Base-by-base conservation (phyloP, 352 stramenopile genomes). In the Phytophthora kernoviae region DNA sequence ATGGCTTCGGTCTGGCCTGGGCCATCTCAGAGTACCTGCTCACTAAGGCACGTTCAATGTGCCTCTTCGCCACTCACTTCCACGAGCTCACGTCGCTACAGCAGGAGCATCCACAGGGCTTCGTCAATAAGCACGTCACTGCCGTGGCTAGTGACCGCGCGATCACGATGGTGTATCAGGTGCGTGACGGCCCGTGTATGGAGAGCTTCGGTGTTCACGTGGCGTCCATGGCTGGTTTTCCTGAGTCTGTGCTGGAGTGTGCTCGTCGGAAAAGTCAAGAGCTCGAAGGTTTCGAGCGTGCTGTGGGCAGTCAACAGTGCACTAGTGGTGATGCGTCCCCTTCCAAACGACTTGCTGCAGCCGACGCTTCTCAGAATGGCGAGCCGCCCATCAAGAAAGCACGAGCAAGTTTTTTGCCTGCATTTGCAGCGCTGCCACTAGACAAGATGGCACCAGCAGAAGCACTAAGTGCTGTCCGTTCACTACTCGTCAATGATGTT, bases 191-290 rank as follows among this genome's bases (percentile, higher is more conserved):
- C 36, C 85, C 96, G 5, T 99, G 97, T 79, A 88, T 99, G 62
- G 90, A 99, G 74, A 98, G 90, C 60, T 99, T 99, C 75, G 98
- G 98, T 46, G 98, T 99, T 50, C 96, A 99, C 72, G 97, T 99
- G 15, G 98, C 98, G 8, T 87, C 98, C 55, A 97, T 99, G 87
- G 97, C 96, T 12, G 88, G 96, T 47, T 99, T 99, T 58, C 98
- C 98, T 4, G 15, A 52, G 5, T 73, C 77, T 2, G 96, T 99
- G 21, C 95, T 99, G 53, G 73, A 77, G 27, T 93, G 94, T 67
- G 97, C 97, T 52, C 96, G 96, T 61, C 78, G 81, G 34, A 99
- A 99, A 78, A 97, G 96, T 24, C 78, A 83, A 5, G 90, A 98
- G 62, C 85, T 99, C n/a, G 96, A 99, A 77, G 69, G 69, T 17